These are phyloP conservation scores for Aspergillus nanangensis DNA, from an alignment of 495 filamentous ascomycete genomes.

Conservation along the genomic window DNA sequence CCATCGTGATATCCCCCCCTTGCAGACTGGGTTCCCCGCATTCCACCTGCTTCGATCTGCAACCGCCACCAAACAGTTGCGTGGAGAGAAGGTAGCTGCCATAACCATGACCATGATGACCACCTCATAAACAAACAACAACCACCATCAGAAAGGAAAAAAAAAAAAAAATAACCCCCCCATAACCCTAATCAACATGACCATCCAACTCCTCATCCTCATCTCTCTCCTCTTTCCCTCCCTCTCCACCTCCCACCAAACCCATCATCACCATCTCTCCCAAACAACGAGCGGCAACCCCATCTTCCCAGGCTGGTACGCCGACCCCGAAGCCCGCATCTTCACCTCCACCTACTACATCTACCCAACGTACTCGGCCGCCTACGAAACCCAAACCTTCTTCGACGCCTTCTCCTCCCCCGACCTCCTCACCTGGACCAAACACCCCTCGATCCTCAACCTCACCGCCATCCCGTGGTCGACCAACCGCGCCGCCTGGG, in stretches of 20 bases:
- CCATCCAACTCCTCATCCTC: constrained; percentile 1
- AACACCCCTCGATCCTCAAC: constrained; percentile 34
- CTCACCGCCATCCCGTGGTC: constrained; percentile 36
- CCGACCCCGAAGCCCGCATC: constrained; percentile 42
- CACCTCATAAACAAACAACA: no score
- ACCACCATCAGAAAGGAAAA: no score
- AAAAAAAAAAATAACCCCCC: no score
- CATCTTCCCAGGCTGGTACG: constrained; percentile 42
- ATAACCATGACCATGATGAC: no score
- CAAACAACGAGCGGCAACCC: constrained; percentile 34
- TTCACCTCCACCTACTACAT: constrained; percentile 39
- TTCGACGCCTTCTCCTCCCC: constrained; percentile 45
- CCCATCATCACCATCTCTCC: constrained; percentile 21
- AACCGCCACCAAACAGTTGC: no score
- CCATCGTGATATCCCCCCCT: no score
- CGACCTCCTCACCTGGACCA: constrained; percentile 41
- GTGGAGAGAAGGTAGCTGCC: no score
- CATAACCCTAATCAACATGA: not conserved
- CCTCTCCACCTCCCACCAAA: constrained; percentile 13
- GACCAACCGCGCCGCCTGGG: constrained; percentile 37
- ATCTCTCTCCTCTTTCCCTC: constrained; percentile 1
- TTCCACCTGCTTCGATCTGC: no score
- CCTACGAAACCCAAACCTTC: constrained; percentile 39
- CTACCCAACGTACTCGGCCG: constrained; percentile 36
- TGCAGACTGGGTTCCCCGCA: not conserved